These are phyloP conservation scores for Heimioporus sp. DNA, from an alignment of 768 basidiomycete genomes.

Conservation along the genomic window DNA sequence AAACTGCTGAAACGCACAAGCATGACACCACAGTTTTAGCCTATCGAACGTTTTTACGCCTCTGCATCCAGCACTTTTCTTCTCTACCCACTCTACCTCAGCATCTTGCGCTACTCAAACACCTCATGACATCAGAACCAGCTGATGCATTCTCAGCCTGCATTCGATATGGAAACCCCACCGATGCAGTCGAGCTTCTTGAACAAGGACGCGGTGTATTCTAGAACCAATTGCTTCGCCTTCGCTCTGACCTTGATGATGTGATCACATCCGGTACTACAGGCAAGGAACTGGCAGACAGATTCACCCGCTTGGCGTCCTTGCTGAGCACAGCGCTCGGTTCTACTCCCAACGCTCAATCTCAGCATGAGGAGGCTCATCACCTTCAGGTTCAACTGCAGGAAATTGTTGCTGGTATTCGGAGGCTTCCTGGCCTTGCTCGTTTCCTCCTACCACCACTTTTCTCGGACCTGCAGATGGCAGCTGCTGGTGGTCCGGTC, in stretches of 20 bases:
- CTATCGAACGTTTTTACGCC: background rate
- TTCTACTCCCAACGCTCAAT: background rate
- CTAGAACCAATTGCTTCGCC: constrained; percentile 20
- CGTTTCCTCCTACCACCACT: constrained; percentile 26
- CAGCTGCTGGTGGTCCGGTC: constrained; percentile 27
- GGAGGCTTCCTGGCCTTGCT: constrained; percentile 19
- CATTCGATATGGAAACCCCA: constrained; percentile 6
- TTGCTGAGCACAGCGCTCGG: background rate
- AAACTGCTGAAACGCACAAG: background rate
- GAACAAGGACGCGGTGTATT: constrained; percentile 24
- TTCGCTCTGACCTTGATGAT: constrained; percentile 11
- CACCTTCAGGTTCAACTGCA: background rate
- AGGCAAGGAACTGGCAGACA: background rate
- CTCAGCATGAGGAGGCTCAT: background rate
- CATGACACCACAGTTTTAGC: background rate
- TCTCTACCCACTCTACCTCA: background rate
- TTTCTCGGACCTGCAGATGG: constrained; percentile 12
- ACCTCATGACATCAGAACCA: background rate
- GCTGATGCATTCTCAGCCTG: constrained; percentile 10
- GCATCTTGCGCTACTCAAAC: background rate
- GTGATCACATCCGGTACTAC: background rate
- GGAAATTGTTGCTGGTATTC: constrained; percentile 12
- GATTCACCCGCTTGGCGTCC: background rate
- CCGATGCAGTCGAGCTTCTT: constrained; percentile 30
- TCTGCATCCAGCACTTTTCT: background rate